Base-by-base conservation (phyloP, 139 green algal species). In the Pseudopediastrum boryanum region DNA sequence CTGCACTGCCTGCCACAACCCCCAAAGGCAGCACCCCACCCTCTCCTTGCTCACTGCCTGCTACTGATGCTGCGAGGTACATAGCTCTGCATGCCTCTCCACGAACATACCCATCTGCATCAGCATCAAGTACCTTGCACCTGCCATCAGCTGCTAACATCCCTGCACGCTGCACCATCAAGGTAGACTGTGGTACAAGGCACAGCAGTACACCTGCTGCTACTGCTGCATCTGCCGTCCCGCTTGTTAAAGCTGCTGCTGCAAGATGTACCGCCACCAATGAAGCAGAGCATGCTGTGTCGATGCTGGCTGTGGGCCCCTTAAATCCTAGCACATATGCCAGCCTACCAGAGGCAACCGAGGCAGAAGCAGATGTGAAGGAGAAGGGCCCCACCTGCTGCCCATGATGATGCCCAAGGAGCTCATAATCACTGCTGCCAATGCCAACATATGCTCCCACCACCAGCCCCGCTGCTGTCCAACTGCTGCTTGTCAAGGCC, bases 251-350 rank as follows among this genome's bases (percentile, higher is more conserved):
- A 8, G 58, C 80, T 2, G 12, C 27, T 4, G 85, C 62, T 19
- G 90, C 89, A 1, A 86, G 61, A 48, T 95, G 85, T 1, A 81
- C 38, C 3, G 85, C 88, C 35, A 97, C 91, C 56, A 97, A 83
- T 7, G 88, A 92, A 3, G 88, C 91, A 31, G 90, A 95, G 82
- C 94, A 97, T 4, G 74, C 93, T 0, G 91, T 97, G 80, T 97
- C 93, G 0, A 97, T 79, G 44, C 85, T 90, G 12, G 95, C 75
- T n/a, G 91, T 82, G 0, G 94, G 87, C 1, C 93, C 94, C 29
- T 85, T 85, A 31, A 97, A 85, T 5, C 87, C 89, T 73, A 95
- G 93, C n/a, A 87, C 83, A 81, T 88, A 98, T 2, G 93, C 86
- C 5, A 97, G 78, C 2, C 94, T 84, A 21, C 94, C 94, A 2